These are phyloP conservation scores for Sarcodon sp. DNA, from an alignment of 768 basidiomycete genomes.

Conservation along the genomic window DNA sequence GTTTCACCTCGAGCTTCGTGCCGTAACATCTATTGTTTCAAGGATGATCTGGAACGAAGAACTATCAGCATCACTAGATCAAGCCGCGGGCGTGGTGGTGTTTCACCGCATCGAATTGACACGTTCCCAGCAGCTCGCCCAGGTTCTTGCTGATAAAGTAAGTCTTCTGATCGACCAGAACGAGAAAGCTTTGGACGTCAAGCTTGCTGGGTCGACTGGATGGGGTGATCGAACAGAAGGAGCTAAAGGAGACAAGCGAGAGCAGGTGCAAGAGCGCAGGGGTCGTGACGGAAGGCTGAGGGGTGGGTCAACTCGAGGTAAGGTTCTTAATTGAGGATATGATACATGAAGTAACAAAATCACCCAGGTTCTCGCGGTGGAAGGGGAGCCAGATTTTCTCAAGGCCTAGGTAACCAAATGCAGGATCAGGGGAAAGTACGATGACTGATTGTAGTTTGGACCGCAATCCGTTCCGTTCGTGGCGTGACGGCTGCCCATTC, in stretches of 20 bases:
- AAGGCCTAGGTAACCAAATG: constrained; percentile 78
- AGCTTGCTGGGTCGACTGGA: constrained; percentile 54
- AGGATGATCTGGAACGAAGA: constrained; percentile 99
- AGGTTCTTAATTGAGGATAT: constrained; percentile 6
- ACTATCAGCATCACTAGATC: constrained; percentile 85
- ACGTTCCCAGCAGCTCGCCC: constrained; percentile 82
- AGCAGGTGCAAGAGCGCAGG: constrained; percentile 66
- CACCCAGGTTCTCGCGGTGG: constrained; percentile 51
- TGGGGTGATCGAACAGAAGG: constrained; percentile 65
- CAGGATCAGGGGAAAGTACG: constrained; percentile 20
- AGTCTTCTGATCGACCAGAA: constrained; percentile 81
- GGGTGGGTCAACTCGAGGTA: constrained; percentile 43
- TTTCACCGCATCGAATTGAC: constrained; percentile 89
- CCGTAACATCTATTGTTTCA: constrained; percentile 85
- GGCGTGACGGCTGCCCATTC: too few relatives aligned
- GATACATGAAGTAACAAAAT: constrained; percentile 1
- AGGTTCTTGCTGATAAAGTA: constrained; percentile 80
- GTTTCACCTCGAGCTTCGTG: constrained; percentile 69
- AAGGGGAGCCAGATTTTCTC: constrained; percentile 69
- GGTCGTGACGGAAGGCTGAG: constrained; percentile 61
- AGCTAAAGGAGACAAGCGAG: constrained; percentile 65
- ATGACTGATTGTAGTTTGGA: constrained; percentile 3
- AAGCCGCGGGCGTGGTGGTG: constrained; percentile 78
- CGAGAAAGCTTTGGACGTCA: constrained; percentile 78
- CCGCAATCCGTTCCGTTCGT: too few relatives aligned